Base-by-base conservation (phyloP, 2,329 filamentous ascomycete genomes). In the Fusarium palustre region DNA sequence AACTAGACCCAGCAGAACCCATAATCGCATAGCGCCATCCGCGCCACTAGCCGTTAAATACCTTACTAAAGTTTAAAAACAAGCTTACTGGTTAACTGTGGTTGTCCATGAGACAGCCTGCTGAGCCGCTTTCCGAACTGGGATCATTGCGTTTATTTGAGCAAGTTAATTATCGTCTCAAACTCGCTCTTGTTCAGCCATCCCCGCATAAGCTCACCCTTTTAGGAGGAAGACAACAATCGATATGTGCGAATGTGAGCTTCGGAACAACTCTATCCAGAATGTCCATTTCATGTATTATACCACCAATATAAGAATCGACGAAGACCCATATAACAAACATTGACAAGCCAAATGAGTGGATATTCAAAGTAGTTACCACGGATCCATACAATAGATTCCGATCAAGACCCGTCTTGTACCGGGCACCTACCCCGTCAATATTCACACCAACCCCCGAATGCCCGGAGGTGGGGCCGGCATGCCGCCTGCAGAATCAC, bases 101-200 rank as follows among this genome's bases (percentile, higher is more conserved):
- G 28, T 58, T 31, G 49, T 47, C 28, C 20, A 33, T 28, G 36
- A 28, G 4, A 46, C 52, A 30, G n/a, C 31, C 31, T 43, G 16
- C 38, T 33, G 24, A 20, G 28, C 20, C 28, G 38, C 41, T 8
- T 47, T 52, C 31, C 58, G 47, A 43, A 43, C 62, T 69, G 64
- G 70, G 63, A 54, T 69, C 55, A 30, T 43, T 80, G 79, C 77
- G 79, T 71, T 66, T 70, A 76, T 81, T 81, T 81, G 79, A 81
- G 79, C 79, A 81, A 81, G 79, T 81, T 81, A 79, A 74, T 70
- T 64, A 68, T 59, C 39, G 20, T 68, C 72, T 67, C 63, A 66
- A 59, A 67, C 50, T 55, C 61, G 55, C 47, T 52, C 59, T 58
- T 31, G 46, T 31, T 48, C 43, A 63, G 59, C 64, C 62, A 31